Conservation (phyloP, 1,284 basidiomycete species). For the Sphagnurus paluster region DNA sequence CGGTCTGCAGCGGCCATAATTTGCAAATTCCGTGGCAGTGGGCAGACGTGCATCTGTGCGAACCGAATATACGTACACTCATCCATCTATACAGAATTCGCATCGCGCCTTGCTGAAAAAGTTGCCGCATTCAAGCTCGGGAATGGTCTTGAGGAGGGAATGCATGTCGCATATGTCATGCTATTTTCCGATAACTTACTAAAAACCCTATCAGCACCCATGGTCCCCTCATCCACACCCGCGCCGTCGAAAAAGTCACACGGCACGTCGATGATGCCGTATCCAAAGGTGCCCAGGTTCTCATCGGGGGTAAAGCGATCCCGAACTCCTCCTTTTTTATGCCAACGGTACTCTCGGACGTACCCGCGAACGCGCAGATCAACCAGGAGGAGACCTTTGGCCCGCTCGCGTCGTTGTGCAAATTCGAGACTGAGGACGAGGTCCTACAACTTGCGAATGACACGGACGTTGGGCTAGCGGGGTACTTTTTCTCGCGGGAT, state of each 20-base stretch:
- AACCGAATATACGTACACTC: constrained; percentile 89
- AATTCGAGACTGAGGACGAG: constrained; percentile 93
- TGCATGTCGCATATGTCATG: constrained; percentile 45
- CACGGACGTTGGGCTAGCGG: constrained; percentile 86
- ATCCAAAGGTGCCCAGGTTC: constrained; percentile 79
- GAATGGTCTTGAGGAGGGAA: constrained; percentile 80
- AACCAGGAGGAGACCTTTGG: constrained; percentile 88
- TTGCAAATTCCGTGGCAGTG: constrained; percentile 91
- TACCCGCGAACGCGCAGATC: constrained; percentile 66
- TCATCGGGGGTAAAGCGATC: constrained; percentile 81
- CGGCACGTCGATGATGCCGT: constrained; percentile 88
- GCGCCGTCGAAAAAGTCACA: constrained; percentile 86
- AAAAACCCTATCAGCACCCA: constrained; percentile 62
- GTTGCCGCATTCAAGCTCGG: constrained; percentile 93
- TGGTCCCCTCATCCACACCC: constrained; percentile 90
- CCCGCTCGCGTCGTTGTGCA: constrained; percentile 74
- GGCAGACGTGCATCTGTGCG: constrained; percentile 90
- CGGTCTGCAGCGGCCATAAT: constrained; percentile 63
- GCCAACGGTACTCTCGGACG: constrained; percentile 89
- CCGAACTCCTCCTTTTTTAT: constrained; percentile 75
- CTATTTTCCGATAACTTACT: neutral
- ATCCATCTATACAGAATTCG: constrained; percentile 84
- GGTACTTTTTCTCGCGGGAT: constrained; percentile 93
- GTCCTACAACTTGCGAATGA: constrained; percentile 87
- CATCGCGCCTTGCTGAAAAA: constrained; percentile 76